Base-by-base conservation (phyloP, 345 rosid genomes). In the Populus alba region DNA sequence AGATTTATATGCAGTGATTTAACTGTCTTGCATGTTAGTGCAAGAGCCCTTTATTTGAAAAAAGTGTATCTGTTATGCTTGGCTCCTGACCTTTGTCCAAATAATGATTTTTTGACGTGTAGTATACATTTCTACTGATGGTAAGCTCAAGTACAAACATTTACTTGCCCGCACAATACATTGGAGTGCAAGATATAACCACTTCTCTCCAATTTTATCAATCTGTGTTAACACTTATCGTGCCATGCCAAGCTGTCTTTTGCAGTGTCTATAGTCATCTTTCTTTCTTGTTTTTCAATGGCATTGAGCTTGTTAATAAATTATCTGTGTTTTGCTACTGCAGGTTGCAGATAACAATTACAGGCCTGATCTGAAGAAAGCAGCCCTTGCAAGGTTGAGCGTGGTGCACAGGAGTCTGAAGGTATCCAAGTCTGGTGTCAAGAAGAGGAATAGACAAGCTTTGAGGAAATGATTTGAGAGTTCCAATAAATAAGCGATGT, bases 401-500 rank as follows among this genome's bases (percentile, higher is more conserved):
- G 94, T 76, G 13, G 94, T 94, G 68, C 87, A 91, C 87, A 86
- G 87, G 83, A 88, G 99, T 83, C 86, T 94, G 59, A 93, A 88
- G 90, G 91, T 92, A 73, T 83, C 95, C 18, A 96, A 90, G 81
- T 92, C 97, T 39, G 99, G 98, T 82, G 92, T 82, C 77, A 94
- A 92, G 92, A 91, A 94, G 95, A 91, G 87, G 87, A 94, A 88
- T 87, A 92, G 98, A 77, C 98, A 94, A 81, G 91, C 84, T 8
- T 53, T 63, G 7, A 0, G 66, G 81, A 66, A 57, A 74, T 37
- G 71, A 78, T n/a, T 51, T 27, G 23, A 68, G 16, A n/a, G 41
- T 2, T 2, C 66, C 55, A 51, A 66, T 16, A 62, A 23, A 66
- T 2, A 18, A 6, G 13, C 43, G 4, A 18, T 37, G 0, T 10